Evolutionary conservation across 2,329 filamentous ascomycete genomes (phyloP).

Genomic region (Trichoderma aggressivum): DNA sequence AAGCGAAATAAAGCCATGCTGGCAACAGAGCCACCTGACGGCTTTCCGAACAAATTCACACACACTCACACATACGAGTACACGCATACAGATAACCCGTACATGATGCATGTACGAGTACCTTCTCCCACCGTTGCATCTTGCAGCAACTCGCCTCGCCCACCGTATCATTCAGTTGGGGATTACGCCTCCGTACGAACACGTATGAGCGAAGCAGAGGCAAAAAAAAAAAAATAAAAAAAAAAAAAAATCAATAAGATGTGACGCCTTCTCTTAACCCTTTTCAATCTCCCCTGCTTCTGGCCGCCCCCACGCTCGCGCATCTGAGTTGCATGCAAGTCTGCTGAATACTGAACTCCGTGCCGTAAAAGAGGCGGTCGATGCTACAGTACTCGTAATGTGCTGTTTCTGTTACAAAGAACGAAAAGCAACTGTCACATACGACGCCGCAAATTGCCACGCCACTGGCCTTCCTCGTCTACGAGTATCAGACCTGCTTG

Average conservation of each 20-base stretch:
- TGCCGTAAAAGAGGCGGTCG: not conserved
- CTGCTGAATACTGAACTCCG: not conserved
- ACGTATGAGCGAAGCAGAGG: not conserved
- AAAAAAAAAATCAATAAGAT: too few relatives aligned
- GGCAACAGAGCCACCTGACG: not conserved
- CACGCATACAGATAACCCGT: not conserved
- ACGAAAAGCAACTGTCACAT: not conserved
- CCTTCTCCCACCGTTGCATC: not conserved
- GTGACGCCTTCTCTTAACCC: not conserved
- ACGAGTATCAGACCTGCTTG: not conserved
- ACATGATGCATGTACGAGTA: not conserved
- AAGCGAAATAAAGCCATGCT: not conserved
- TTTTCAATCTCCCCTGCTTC: slow-evolving; percentile 11
- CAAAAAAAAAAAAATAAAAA: too few relatives aligned
- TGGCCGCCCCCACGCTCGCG: slow-evolving; percentile 2
- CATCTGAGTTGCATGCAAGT: not conserved
- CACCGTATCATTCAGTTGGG: not conserved
- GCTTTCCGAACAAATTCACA: not conserved
- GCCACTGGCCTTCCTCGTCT: not conserved
- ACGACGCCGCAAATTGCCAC: not conserved
- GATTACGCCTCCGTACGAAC: not conserved
- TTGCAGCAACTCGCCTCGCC: not conserved
- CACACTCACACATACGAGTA: not conserved
- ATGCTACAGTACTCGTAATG: not conserved
- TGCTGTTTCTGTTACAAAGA: not conserved